Evolutionary conservation across 257 asterid genomes (phyloP).

Genomic region (Nemophila menziesii): DNA sequence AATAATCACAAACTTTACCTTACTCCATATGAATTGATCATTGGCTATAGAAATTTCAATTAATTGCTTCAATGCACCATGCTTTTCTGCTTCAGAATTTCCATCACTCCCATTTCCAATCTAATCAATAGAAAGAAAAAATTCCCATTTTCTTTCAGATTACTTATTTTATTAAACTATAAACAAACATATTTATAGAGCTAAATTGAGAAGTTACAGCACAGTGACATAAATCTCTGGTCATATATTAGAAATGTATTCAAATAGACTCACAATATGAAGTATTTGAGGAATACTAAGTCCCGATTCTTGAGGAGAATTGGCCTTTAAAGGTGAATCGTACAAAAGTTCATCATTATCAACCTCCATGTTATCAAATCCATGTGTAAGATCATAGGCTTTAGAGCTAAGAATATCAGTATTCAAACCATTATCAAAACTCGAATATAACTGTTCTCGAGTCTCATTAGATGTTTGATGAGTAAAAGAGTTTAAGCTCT

Average conservation of each 20-base stretch:
- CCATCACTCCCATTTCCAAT: conserved; percentile 72
- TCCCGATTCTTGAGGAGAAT: conserved; percentile 46
- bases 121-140: conserved; percentile 26
- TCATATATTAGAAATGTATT: neutral
- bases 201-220: conserved; percentile 1
- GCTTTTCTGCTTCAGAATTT: conserved; percentile 49
- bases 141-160: neutral
- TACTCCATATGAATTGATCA: conserved; percentile 74
- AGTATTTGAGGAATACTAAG: conserved; percentile 96
- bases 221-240: conserved; percentile 4
- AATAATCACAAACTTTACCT: conserved; percentile 31
- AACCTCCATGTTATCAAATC: conserved; percentile 28
- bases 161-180: neutral
- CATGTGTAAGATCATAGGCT: conserved; percentile 39
- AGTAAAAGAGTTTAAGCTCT: conserved; percentile 20
- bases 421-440: conserved; percentile 36
- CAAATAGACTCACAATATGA: conserved; percentile 57
- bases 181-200: neutral
- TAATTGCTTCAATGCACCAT: conserved; percentile 73
- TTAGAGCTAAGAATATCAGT: conserved; percentile 34
- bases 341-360: conserved; percentile 44
- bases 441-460: conserved; percentile 35
- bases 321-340: conserved; percentile 34
- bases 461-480: conserved; percentile 43
- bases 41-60: conserved; percentile 62